Conservation (phyloP, 176 grass and related monocot species). For the Avena eriantha region DNA sequence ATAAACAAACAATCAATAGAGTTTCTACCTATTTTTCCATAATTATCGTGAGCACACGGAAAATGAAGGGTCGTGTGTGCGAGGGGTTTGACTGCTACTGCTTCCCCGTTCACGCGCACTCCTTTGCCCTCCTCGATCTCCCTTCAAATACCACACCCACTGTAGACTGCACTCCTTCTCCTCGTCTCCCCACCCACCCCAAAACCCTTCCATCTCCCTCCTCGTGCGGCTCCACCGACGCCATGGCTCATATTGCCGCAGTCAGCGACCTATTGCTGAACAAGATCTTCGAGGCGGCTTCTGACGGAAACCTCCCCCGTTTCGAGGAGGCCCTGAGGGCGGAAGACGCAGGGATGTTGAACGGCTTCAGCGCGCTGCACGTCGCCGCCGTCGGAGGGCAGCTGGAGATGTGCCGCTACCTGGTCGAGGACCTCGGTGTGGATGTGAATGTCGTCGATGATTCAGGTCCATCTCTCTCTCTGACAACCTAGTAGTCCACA, state of each 20-base stretch:
- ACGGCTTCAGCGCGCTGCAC: background rate
- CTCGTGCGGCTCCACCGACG: background rate
- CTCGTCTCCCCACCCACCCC: background rate
- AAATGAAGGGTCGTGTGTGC: background rate
- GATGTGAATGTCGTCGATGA: constrained; percentile 19
- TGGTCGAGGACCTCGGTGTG: constrained; percentile 31
- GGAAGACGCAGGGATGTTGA: background rate
- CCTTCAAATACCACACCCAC: background rate
- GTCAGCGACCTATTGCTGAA: background rate
- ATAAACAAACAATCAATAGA: no score
- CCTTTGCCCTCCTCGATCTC: background rate
- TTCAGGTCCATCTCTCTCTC: background rate
- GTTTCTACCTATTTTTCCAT: background rate
- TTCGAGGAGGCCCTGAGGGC: background rate
- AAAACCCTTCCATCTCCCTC: background rate
- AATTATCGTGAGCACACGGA: background rate
- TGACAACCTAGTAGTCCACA: background rate
- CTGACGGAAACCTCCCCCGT: background rate
- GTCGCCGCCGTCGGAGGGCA: background rate
- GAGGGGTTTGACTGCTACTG: background rate
- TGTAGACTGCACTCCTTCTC: background rate
- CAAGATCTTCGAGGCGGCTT: constrained; percentile 11
- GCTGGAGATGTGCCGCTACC: constrained; percentile 29
- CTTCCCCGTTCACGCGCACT: background rate
- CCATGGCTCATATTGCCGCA: background rate